Base-by-base conservation (phyloP, 163 green algal genomes). In the Scenedesmus sp. region DNA sequence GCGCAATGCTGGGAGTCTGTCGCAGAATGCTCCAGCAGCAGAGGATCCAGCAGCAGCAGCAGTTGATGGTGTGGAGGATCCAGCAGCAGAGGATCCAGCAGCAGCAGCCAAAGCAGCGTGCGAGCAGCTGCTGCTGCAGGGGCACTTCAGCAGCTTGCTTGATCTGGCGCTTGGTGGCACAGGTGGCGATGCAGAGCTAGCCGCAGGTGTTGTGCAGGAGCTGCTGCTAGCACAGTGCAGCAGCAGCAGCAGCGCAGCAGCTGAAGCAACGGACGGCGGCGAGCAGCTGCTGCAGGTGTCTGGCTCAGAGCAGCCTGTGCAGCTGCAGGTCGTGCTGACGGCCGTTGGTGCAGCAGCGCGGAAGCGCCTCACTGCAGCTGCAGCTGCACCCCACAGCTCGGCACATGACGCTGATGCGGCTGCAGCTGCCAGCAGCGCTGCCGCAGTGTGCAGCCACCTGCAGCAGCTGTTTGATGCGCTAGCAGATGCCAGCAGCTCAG, bases 401-500 rank as follows among this genome's bases (percentile, higher is more conserved):
- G 85, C 46, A 84, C 24, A 46, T 40, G 46, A 49, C 81, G 30
- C 16, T 30, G 80, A 78, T 30, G 65, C 22, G 68, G 85, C 59
- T 59, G 61, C 83, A 65, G 72, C 76, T 40, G 72, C 76, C 26
- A 20, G 33, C 30, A 44, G n/a, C 42, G 84, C 30, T 5, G 65
- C 68, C 24, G 43, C 37, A 40, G 87, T 87, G 22, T 87, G 79
- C 22, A n/a, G 30, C 16, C 15, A 59, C 3, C 78, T 83, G 78
- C 87, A 91, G 87, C n/a, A 73, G 53, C 44, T 90, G 33, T 85
- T 90, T 56, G 85, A 90, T 30, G 78, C 70, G 0, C 35, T 90
- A 26, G 42, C 42, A 24, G 44, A 73, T 76, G 65, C 65, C 20
- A 30, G 65, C 12, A 85, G 85, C 33, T 72, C 46, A 24, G 49